Conservation (phyloP, 192 early-diverging fungal genomes). For the Umbelopsis ramanniana region DNA sequence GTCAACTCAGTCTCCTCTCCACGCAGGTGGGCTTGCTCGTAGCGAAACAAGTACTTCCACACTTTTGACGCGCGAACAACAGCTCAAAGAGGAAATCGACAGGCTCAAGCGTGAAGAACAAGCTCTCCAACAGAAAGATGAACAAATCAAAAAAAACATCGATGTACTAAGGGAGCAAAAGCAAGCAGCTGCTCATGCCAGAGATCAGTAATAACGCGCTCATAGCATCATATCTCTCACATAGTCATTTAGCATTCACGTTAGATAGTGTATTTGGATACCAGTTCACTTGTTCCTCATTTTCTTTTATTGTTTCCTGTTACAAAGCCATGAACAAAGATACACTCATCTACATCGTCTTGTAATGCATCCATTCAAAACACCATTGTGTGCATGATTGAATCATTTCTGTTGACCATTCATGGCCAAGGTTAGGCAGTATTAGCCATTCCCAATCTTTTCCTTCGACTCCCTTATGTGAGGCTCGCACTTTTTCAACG, state of each 20-base stretch:
- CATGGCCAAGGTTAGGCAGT: slow-evolving; percentile 34
- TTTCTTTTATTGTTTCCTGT: not conserved
- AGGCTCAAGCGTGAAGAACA: slow-evolving; percentile 40
- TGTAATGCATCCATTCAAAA: slow-evolving; percentile 28
- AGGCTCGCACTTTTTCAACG: slow-evolving; percentile 1
- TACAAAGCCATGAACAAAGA: not conserved
- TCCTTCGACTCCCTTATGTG: slow-evolving; percentile 5
- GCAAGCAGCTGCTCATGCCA: slow-evolving; percentile 5
- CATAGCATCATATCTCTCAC: not conserved
- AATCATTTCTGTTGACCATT: slow-evolving; percentile 35
- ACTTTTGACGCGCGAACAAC: slow-evolving; percentile 34
- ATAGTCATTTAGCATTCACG: not conserved
- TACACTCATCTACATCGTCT: not conserved
- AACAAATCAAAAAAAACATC: slow-evolving; percentile 38
- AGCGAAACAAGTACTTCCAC: slow-evolving; percentile 28
- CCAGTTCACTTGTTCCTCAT: not conserved
- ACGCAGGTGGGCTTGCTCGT: not conserved
- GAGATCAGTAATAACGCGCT: not conserved
- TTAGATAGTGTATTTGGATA: not conserved
- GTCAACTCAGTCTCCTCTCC: not conserved
- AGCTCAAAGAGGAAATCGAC: slow-evolving; percentile 36
- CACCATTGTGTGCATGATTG: slow-evolving; percentile 29
- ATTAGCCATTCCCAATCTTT: slow-evolving; percentile 28
- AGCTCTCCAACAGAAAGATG: slow-evolving; percentile 35
- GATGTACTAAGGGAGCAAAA: slow-evolving; percentile 32